phyloP scores from a whole-genome alignment of 2,329 filamentous ascomycete species.

The Xylaria hypoxylon region DNA sequence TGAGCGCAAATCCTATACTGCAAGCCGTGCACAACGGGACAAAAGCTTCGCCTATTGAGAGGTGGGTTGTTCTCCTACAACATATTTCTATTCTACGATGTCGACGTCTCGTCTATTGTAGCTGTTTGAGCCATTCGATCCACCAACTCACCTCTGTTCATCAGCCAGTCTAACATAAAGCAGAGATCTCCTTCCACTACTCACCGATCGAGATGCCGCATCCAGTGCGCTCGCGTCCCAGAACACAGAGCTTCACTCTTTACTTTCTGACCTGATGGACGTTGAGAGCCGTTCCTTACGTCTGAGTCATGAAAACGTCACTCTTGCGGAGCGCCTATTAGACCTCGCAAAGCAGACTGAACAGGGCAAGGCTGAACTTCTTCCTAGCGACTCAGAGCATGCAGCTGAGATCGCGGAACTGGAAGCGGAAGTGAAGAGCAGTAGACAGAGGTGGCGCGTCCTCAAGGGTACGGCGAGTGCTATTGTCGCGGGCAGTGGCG shows the following conservation, averaged over 20 bases:
- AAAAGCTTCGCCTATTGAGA: constrained; percentile 73
- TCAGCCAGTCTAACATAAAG: constrained; percentile 28
- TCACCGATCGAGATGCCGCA: constrained; percentile 75
- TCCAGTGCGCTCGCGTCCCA: constrained; percentile 72
- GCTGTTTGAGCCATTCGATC: not conserved
- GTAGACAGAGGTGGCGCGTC: constrained; percentile 75
- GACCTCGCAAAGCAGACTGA: constrained; percentile 69
- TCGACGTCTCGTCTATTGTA: not conserved
- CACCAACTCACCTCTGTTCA: not conserved
- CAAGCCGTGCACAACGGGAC: constrained; percentile 79
- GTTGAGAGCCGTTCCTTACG: constrained; percentile 69
- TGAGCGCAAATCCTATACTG: constrained; percentile 79
- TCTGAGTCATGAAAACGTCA: constrained; percentile 69
- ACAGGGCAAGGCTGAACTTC: constrained; percentile 61
- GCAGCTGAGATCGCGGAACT: constrained; percentile 67
- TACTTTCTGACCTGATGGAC: constrained; percentile 64
- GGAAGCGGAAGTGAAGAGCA: constrained; percentile 70
- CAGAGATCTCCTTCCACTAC: constrained; percentile 74
- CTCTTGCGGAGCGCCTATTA: constrained; percentile 72
- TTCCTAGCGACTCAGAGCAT: constrained; percentile 64
- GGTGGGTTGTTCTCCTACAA: constrained; percentile 59
- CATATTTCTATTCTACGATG: not conserved
- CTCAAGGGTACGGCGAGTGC: constrained; percentile 84
- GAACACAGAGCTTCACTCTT: constrained; percentile 62
- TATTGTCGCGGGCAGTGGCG: constrained; percentile 81